Conservation (phyloP, 1,284 basidiomycete species). For the Leccinum colubrinum region DNA sequence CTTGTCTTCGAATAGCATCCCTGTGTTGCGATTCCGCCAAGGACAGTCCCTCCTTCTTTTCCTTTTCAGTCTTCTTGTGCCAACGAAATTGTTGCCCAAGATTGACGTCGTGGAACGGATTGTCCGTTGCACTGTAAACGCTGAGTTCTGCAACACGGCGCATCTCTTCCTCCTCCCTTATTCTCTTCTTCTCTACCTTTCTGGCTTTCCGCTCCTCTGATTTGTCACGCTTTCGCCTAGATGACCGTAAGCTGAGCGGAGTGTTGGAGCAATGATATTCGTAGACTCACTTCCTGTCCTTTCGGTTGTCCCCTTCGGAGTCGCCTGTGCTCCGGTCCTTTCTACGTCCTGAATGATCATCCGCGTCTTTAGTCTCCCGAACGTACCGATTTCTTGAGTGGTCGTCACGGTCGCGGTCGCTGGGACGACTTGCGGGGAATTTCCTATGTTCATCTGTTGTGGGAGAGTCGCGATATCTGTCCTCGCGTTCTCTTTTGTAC, state of each 20-base stretch:
- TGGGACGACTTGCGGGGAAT: conserved; percentile 42
- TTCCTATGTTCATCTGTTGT: conserved; percentile 31
- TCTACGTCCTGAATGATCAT: conserved; percentile 39
- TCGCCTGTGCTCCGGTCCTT: conserved; percentile 45
- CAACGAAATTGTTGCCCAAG: conserved; percentile 94
- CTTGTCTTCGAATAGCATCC: conserved; percentile 81
- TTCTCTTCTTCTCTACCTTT: conserved; percentile 79
- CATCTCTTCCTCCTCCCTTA: conserved; percentile 83
- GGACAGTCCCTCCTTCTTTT: conserved; percentile 84
- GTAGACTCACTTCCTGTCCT: conserved; percentile 60
- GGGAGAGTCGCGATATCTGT: conserved; percentile 28
- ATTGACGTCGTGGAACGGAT: conserved; percentile 97
- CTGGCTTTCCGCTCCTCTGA: conserved; percentile 75
- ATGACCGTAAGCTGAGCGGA: conserved; percentile 13
- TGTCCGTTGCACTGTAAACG: conserved; percentile 92
- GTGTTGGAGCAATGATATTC: not conserved
- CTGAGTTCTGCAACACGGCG: conserved; percentile 87
- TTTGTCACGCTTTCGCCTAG: conserved; percentile 76
- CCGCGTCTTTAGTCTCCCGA: conserved; percentile 36
- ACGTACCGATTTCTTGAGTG: conserved; percentile 40
- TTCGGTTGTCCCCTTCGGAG: conserved; percentile 40
- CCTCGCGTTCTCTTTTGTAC: conserved; percentile 36
- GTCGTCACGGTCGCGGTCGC: conserved; percentile 37
- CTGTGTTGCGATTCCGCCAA: conserved; percentile 76
- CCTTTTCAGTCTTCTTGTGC: conserved; percentile 98